Base-by-base conservation (phyloP, 2,329 filamentous ascomycete species). In the Aspergillus bombycis region DNA sequence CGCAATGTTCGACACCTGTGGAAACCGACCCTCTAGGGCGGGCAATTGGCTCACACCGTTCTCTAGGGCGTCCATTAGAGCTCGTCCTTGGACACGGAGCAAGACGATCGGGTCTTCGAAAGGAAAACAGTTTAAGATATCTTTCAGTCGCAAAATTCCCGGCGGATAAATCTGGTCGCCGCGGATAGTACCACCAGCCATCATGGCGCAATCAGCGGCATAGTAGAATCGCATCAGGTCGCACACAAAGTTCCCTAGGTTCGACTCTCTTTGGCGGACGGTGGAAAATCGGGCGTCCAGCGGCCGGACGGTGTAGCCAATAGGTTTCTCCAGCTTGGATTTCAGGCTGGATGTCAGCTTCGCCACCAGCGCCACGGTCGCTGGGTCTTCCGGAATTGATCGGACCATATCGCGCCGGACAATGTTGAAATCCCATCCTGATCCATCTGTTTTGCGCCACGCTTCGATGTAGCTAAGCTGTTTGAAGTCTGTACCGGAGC, bases 101-200 rank as follows among this genome's bases (percentile, higher is more conserved):
- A 96, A 87, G 0, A 97, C 90, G 1, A 94, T 91, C 0, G 93
- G 93, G 67, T 97, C 93, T 74, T 97, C 93, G 70, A 97, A 97
- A 0, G 94, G 94, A 69, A 97, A 97, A 73, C 92, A 96, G 57
- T 91, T 91, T 62, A 93, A 86, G n/a, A 96, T 87, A 71, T 96
- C 92, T 72, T 92, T 92, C 63, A 96, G 80, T 28, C 89, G 83
- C 9, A 97, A 80, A 0, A 93, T 82, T 0, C 93, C 93, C 0
- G 92, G 91, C 0, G 92, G 88, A 71, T 96, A 97, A 36, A 97
- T 89, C 75, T 95, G 92, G 72, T 97, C 93, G 1, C 93, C 93
- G 16, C 93, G 87, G 59, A 96, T 92, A 0, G 93, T 96, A 0
- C 93, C 93, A 0, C 91, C 86, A 0, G 91, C 92, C 89, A 96